These are phyloP conservation scores for Asparagopsis taxiformis DNA, from an alignment of 31 red algal genomes.

Conservation along the genomic window DNA sequence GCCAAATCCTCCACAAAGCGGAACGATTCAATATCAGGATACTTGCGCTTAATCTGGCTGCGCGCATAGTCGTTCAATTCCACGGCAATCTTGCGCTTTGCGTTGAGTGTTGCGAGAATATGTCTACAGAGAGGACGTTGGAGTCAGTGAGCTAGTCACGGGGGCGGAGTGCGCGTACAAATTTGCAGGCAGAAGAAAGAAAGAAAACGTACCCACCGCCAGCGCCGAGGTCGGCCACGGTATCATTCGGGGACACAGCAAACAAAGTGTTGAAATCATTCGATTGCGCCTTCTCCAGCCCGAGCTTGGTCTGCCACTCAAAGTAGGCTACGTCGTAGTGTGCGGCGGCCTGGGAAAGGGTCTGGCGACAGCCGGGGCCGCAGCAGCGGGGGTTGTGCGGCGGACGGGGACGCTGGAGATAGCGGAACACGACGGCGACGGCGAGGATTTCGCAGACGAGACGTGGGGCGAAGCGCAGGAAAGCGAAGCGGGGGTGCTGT, in stretches of 20 bases:
- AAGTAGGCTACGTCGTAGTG: constrained; percentile 40
- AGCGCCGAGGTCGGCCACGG: constrained; percentile 33
- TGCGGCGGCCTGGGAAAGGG: neutral
- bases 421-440: too few relatives aligned
- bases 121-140: too few relatives aligned
- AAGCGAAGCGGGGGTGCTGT: too few relatives aligned
- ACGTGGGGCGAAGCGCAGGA: too few relatives aligned
- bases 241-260: constrained; percentile 8
- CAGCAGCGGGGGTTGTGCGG: constrained; percentile 8
- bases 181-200: too few relatives aligned
- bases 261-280: constrained; percentile 11
- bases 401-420: too few relatives aligned
- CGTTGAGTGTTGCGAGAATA: constrained; percentile 34
- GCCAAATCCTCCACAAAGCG: constrained; percentile 22
- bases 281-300: constrained; percentile 9
- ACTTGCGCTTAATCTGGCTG: constrained; percentile 7
- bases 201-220: too few relatives aligned
- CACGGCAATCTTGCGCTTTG: constrained; percentile 19
- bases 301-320: constrained; percentile 23
- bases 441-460: too few relatives aligned
- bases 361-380: constrained; percentile 31
- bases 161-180: too few relatives aligned
- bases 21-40: constrained; percentile 25
- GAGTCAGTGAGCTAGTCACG: too few relatives aligned
- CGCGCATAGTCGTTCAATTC: constrained; percentile 28